A percentile compares a stretch with the other conserved stretches of the same genome.
Evolutionary conservation across 2,329 filamentous ascomycete species (phyloP).

Genomic region (Aspergillus udagawae): DNA sequence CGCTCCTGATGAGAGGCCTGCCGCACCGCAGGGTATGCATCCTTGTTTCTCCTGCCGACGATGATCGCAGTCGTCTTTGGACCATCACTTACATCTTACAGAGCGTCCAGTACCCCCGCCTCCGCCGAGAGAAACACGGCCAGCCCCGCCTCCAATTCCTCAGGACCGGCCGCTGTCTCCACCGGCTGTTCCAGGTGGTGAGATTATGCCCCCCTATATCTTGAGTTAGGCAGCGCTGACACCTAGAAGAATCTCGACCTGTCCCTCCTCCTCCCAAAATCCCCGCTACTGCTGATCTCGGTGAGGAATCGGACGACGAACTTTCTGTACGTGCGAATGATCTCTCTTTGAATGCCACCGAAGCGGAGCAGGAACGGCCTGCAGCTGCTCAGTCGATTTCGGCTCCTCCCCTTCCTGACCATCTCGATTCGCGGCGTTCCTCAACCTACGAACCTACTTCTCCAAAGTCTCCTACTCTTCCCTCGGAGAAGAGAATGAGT

Average conservation of each 20-base stretch:
- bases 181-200: conserved; percentile 51
- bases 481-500: conserved; percentile 40
- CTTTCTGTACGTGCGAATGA: conserved; percentile 55
- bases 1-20: conserved; percentile 40
- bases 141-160: conserved; percentile 35
- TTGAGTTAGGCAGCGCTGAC: conserved; percentile 21
- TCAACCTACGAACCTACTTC: conserved; percentile 44
- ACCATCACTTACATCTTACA: conserved; percentile 18
- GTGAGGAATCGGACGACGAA: conserved; percentile 87
- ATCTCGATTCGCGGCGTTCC: conserved; percentile 35
- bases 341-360: conserved; percentile 41
- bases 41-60: background rate
- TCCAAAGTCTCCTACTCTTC: conserved; percentile 26
- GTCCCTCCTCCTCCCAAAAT: conserved; percentile 52
- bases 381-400: conserved; percentile 46
- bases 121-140: conserved; percentile 38
- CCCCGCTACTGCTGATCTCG: conserved; percentile 64
- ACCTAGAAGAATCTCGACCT: conserved; percentile 55
- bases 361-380: conserved; percentile 37
- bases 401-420: conserved; percentile 42
- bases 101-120: conserved; percentile 44
- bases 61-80: background rate
- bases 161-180: conserved; percentile 33
- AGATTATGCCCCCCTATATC: conserved; percentile 13
- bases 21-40: conserved; percentile 51